Conservation (phyloP, 176 grass and related monocot genomes). For the Carex kokanica region DNA sequence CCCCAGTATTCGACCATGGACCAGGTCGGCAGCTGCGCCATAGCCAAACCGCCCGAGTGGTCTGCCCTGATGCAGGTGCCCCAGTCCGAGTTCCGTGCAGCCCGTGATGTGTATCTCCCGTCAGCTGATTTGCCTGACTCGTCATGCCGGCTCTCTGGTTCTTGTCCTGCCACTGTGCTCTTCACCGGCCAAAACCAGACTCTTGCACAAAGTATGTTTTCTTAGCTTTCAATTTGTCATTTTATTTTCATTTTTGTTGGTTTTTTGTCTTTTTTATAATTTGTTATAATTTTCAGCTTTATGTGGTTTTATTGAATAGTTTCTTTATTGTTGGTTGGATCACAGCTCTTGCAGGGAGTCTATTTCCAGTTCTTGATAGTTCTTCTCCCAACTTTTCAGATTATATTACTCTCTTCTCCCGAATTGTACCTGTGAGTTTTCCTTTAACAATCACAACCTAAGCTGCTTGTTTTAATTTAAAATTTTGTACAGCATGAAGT, state of each 20-base stretch:
- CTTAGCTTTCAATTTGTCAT: neutral
- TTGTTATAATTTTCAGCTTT: constrained; percentile 9
- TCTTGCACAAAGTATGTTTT: constrained; percentile 50
- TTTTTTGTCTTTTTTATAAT: neutral
- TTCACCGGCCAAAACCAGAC: constrained; percentile 63
- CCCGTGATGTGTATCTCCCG: neutral
- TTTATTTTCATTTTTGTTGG: neutral
- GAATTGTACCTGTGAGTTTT: constrained; percentile 50
- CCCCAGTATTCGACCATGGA: constrained; percentile 65
- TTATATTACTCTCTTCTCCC: constrained; percentile 45
- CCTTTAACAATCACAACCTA: neutral
- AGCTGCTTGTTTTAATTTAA: neutral
- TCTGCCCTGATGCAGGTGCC: constrained; percentile 70
- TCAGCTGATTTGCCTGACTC: constrained; percentile 47
- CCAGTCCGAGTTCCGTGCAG: constrained; percentile 40
- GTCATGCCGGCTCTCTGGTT: constrained; percentile 38
- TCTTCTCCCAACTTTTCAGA: constrained; percentile 52
- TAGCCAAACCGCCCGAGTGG: constrained; percentile 51
- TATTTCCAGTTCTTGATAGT: constrained; percentile 40
- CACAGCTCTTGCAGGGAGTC: constrained; percentile 47
- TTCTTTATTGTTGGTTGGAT: constrained; percentile 7
- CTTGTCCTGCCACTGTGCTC: constrained; percentile 58
- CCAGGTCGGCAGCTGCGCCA: constrained; percentile 64
- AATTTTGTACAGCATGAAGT: neutral
- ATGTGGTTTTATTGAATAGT: neutral